Base-by-base conservation (phyloP, 306 rosid species). In the Pterocarpus santalinus region DNA sequence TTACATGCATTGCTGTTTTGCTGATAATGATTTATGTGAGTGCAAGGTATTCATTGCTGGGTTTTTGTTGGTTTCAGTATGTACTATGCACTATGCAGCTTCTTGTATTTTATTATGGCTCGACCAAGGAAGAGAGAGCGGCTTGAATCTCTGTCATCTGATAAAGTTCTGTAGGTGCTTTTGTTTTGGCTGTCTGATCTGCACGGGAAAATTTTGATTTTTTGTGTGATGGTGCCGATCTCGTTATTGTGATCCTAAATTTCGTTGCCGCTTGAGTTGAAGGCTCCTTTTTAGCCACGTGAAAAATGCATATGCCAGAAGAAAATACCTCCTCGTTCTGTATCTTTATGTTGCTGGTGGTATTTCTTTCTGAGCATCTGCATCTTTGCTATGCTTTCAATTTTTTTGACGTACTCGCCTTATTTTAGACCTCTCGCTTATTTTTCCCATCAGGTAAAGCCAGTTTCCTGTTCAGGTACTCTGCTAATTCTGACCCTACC, bases 261-360 rank as follows among this genome's bases (percentile, higher is more conserved):
- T 73, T 75, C 3, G 16, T 41, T 2, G 46, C 38, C 41, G 65
- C 52, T 22, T 11, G 5, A 36, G 70, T 53, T 47, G 69, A 63
- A 69, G 47, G 14, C 16, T 70, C 33, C 65, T 62, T 80, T 75
- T 39, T 7, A 65, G 65, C 49, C 87, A 77, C 78, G 88, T 78
- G 86, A 83, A 78, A 88, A 80, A 80, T 80, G 86, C 71, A 63
- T 70, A 38, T 55, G 30, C 41, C 47, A 62, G 41, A 61, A 72
- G 65, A 73, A 72, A 72, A 51, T 8, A 49, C 60, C 7, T 22
- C 22, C 9, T 73, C 30, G 15, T 55, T 66, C 43, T 39, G 43
- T 41, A 14, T 73, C 78, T 51, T 33, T 69, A 65, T 49, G 78
- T 69, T 67, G 78, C 46, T 67, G 30, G 41, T 53, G 49, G 67